Evolutionary conservation across 2,329 filamentous ascomycete species (phyloP).

Genomic region (Colletotrichum zoysiae): DNA sequence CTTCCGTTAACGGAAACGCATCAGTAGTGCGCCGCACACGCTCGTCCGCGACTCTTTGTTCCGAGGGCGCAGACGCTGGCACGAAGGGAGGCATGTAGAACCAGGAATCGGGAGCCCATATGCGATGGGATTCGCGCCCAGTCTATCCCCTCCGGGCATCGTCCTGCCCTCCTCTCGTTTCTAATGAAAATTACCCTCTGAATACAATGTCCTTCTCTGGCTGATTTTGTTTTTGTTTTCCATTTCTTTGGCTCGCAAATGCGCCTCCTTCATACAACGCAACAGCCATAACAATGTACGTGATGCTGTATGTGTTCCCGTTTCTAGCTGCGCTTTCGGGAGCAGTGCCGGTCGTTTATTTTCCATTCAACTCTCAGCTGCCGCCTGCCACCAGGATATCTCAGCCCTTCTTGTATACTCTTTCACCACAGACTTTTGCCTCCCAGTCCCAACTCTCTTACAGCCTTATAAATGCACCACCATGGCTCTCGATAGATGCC

Average conservation of each 20-base stretch:
- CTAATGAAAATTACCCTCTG: conserved; percentile 29
- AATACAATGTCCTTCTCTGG: conserved; percentile 27
- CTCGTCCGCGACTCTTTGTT: conserved; percentile 26
- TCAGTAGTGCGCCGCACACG: conserved; percentile 18
- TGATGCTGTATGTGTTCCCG: conserved; percentile 47
- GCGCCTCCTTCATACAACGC: conserved; percentile 27
- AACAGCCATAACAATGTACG: conserved; percentile 49
- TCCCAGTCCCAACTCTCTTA: conserved; percentile 74
- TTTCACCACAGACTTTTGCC: conserved; percentile 80
- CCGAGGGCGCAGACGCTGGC: conserved; percentile 38
- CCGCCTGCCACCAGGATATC: conserved; percentile 81
- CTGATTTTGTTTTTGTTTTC: conserved; percentile 40
- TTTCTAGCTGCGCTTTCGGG: conserved; percentile 49
- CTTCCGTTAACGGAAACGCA: conserved; percentile 11
- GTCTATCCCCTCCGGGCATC: conserved; percentile 24
- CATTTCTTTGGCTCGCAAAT: conserved; percentile 38
- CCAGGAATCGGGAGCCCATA: conserved; percentile 10
- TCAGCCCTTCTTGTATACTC: conserved; percentile 76
- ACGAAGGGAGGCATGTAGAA: conserved; percentile 32
- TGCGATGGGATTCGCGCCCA: conserved; percentile 24
- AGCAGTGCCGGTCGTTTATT: conserved; percentile 62
- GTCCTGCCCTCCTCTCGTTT: conserved; percentile 26
- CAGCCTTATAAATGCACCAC: conserved; percentile 72
- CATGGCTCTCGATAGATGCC: conserved; percentile 81
- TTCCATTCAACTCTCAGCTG: conserved; percentile 87